phyloP scores from a whole-genome alignment of 805 yeast species.

The Nakazawaea siamensis region DNA sequence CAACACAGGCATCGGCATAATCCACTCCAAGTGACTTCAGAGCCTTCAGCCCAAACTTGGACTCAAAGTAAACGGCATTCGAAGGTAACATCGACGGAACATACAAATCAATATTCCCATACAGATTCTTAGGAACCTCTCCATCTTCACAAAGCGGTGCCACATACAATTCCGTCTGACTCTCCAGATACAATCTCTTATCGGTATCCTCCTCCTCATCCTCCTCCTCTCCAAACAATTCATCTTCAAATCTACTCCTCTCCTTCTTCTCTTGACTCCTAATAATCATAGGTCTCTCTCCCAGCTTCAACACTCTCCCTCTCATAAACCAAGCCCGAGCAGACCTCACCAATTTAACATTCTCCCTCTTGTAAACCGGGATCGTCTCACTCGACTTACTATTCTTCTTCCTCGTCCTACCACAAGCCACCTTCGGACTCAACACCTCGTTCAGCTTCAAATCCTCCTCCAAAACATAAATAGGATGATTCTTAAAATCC shows the following conservation, averaged over 20 bases:
- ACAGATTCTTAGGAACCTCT: constrained; percentile 63
- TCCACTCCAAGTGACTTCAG: constrained; percentile 65
- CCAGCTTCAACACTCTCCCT: constrained; percentile 70
- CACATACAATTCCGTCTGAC: constrained; percentile 63
- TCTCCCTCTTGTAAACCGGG: constrained; percentile 60
- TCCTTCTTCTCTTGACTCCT: constrained; percentile 17
- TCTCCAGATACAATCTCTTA: constrained; percentile 60
- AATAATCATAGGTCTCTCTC: constrained; percentile 55
- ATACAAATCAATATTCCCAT: constrained; percentile 79
- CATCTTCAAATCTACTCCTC: constrained; percentile 17
- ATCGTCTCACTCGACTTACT: constrained; percentile 31
- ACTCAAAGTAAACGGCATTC: constrained; percentile 57
- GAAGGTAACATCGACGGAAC: constrained; percentile 74
- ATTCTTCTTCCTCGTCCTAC: constrained; percentile 48
- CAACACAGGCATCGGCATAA: constrained; percentile 80
- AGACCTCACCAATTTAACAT: constrained; percentile 56
- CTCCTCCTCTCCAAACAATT: constrained; percentile 21
- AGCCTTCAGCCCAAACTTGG: constrained; percentile 55
- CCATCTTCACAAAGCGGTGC: constrained; percentile 69
- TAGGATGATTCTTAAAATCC: constrained; percentile 83
- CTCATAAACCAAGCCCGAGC: constrained; percentile 81
- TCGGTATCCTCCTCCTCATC: constrained; percentile 45
- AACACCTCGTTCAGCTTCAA: constrained; percentile 66
- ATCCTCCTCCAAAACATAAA: constrained; percentile 73
- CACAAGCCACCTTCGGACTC: constrained; percentile 63